Conservation (phyloP, 2,329 filamentous ascomycete genomes). For the Aspergillus eucalypticola region DNA sequence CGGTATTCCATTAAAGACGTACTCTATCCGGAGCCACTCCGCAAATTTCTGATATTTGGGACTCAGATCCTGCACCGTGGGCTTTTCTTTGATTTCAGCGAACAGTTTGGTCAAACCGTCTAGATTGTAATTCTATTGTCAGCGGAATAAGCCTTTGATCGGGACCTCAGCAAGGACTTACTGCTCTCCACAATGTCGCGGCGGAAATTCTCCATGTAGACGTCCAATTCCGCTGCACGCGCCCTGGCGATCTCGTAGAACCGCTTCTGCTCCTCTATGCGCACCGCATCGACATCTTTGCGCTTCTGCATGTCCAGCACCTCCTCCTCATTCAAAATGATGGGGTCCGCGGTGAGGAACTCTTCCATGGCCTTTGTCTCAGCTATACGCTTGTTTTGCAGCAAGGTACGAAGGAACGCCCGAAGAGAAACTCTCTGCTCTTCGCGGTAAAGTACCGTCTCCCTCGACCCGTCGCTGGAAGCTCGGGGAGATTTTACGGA, state of each 20-base stretch:
- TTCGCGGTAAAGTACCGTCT: conserved; percentile 74
- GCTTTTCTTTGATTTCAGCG: conserved; percentile 86
- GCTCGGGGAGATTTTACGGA: conserved; percentile 32
- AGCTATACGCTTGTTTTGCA: conserved; percentile 82
- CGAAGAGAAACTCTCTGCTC: conserved; percentile 87
- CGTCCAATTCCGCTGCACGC: conserved; percentile 87
- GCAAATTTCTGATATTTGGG: conserved; percentile 98
- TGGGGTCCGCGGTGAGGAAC: conserved; percentile 73
- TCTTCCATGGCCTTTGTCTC: conserved; percentile 79
- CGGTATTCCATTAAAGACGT: conserved; percentile 20
- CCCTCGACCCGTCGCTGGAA: conserved; percentile 46
- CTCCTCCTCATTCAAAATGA: conserved; percentile 78
- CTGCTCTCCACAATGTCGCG: conserved; percentile 70
- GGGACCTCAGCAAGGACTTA: conserved; percentile 46
- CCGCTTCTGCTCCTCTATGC: conserved; percentile 85
- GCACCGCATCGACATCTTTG: conserved; percentile 80
- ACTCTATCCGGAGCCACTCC: conserved; percentile 94
- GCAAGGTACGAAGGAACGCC: conserved; percentile 81
- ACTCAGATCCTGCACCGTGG: conserved; percentile 81
- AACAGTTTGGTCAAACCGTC: conserved; percentile 93
- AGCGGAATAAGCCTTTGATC: conserved; percentile 21
- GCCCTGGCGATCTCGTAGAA: conserved; percentile 96
- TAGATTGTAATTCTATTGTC: conserved; percentile 15
- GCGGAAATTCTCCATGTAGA: conserved; percentile 89
- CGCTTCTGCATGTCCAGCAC: conserved; percentile 75